phyloP scores from a whole-genome alignment of 1,284 basidiomycete species.

The Rhodotorula sp. region DNA sequence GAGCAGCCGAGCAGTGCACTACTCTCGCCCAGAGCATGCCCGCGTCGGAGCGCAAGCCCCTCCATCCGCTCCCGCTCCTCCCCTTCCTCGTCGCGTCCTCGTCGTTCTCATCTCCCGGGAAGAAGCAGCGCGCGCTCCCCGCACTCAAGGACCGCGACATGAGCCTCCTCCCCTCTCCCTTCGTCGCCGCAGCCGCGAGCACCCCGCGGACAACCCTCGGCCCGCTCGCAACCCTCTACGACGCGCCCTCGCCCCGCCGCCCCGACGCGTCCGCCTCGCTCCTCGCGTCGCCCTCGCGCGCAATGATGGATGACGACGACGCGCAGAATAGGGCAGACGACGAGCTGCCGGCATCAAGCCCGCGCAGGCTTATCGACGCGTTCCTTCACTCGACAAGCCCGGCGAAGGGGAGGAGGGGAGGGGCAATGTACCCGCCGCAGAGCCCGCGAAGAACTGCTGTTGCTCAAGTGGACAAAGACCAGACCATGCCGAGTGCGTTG shows the following conservation, averaged over 20 bases:
- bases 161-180: conserved; percentile 28
- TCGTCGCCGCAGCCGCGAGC: background rate
- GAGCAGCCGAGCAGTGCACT: no score
- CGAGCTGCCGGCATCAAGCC: conserved; percentile 7
- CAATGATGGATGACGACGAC: conserved; percentile 16
- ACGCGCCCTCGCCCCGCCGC: background rate
- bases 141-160: conserved; percentile 2
- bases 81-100: conserved; percentile 3
- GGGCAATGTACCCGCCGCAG: conserved; percentile 6
- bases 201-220: background rate
- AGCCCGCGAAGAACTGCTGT: background rate
- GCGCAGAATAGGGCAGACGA: conserved; percentile 14
- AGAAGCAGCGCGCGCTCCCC: background rate
- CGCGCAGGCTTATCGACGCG: conserved; percentile 24
- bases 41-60: background rate
- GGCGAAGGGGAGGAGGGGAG: background rate
- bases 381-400: conserved; percentile 4
- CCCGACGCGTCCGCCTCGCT: background rate
- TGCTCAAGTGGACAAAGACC: background rate
- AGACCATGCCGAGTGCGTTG: background rate
- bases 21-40: background rate
- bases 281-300: background rate
- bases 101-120: background rate
- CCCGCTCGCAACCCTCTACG: conserved; percentile 20
- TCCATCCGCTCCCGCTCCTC: conserved; percentile 15